Conservation (phyloP, 495 filamentous ascomycete species). For the Penicillium longicatenatum region DNA sequence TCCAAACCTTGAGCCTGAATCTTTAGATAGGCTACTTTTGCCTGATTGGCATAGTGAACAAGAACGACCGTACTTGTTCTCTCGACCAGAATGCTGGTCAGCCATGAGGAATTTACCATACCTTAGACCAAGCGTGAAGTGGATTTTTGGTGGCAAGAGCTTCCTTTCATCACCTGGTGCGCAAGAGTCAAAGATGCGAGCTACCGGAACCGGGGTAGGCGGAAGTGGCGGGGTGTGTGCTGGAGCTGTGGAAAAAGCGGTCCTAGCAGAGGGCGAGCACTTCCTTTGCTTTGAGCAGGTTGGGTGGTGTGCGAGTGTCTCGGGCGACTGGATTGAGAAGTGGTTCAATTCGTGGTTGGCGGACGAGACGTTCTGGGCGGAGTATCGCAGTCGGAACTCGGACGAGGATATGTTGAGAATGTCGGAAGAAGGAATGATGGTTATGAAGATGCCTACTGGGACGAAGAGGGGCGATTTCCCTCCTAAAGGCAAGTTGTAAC, state of each 20-base stretch:
- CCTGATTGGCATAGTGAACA: constrained; percentile 42
- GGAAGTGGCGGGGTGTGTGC: constrained; percentile 33
- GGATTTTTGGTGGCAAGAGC: constrained; percentile 63
- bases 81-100: constrained; percentile 34
- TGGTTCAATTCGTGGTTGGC: background rate
- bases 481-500: background rate
- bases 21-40: constrained; percentile 54
- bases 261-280: background rate
- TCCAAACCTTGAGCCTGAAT: constrained; percentile 22
- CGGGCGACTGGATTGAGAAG: background rate
- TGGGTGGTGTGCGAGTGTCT: background rate
- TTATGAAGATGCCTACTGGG: background rate
- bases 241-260: background rate
- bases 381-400: background rate
- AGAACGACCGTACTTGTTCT: constrained; percentile 13
- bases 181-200: constrained; percentile 58
- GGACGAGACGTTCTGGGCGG: background rate
- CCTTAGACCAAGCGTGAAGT: constrained; percentile 66
- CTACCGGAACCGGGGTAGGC: constrained; percentile 65
- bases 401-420: background rate
- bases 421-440: background rate
- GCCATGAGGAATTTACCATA: constrained; percentile 55
- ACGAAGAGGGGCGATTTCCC: background rate
- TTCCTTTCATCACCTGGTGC: constrained; percentile 48
- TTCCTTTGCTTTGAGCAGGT: background rate